Base-by-base conservation (phyloP, 202 grass and related monocot species). In the Zizania palustris region DNA sequence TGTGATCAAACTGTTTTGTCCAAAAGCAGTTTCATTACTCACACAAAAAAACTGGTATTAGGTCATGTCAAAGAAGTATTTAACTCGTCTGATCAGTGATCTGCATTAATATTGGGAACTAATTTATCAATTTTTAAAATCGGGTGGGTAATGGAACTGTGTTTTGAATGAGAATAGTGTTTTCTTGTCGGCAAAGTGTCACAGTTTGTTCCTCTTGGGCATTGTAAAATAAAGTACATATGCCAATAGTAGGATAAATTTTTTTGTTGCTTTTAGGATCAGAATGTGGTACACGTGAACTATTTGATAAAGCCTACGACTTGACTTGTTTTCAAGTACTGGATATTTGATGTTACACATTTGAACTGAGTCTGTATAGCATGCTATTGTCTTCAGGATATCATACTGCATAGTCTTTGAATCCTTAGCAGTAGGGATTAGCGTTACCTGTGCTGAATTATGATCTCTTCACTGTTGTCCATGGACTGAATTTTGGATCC, bases 61-160 rank as follows among this genome's bases (percentile, higher is more conserved):
- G 33, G 10, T 42, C 10, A 38, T 79, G 19, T 34, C 40, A 64
- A 13, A 66, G 49, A 42, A 14, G 51, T 21, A 44, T 67, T 85
- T 74, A 28, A 67, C 42, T 34, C 19, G 50, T 73, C 50, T 43
- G 21, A 28, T 28, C 28, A 28, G 28, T 28, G 28, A 67, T 74
- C 40, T 35, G 13, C 72, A 33, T 50, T 73, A 67, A 67, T 60
- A 5, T 66, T 85, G 72, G 75, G 14, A 72, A 50, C 60, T 79
- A 85, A 79, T 79, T 79, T 59, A 79, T 58, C 33, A 72, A 72
- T 78, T 78, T 84, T 78, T 60, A 3, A 45, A 72, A 60, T 73
- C 68, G 67, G 68, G 58, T 84, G 82, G 50, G 83, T 85, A 74
- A 68, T 80, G 69, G 69, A 85, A 85, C 75, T 85, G 75, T 85